Conservation (phyloP, 2,329 filamentous ascomycete genomes). For the Apiospora arundinis region DNA sequence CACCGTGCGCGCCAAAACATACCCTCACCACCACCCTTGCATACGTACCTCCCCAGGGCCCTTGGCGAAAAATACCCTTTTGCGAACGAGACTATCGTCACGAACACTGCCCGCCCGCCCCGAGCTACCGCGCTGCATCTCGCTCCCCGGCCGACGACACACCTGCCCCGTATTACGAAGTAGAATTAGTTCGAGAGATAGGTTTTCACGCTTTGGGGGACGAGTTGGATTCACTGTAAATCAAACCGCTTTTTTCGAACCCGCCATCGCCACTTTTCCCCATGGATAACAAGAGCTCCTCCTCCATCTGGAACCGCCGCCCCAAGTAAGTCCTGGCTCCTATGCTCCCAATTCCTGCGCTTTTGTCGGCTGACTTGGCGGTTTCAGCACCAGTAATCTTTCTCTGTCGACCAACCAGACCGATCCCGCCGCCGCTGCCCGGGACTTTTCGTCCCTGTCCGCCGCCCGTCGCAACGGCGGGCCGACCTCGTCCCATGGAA, state of each 20-base stretch:
- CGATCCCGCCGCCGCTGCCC: constrained; percentile 54
- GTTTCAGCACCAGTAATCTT: constrained; percentile 81
- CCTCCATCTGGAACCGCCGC: constrained; percentile 75
- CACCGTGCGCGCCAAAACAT: background rate
- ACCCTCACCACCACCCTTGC: background rate
- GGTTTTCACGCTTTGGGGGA: constrained; percentile 7
- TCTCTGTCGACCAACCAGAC: constrained; percentile 74
- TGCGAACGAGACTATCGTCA: constrained; percentile 4
- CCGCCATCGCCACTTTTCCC: constrained; percentile 23
- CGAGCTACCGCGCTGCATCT: background rate
- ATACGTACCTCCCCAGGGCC: background rate
- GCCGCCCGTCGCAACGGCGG: constrained; percentile 61
- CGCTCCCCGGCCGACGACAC: background rate
- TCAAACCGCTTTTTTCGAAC: constrained; percentile 10
- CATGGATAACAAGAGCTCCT: constrained; percentile 60
- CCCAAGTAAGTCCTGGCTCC: constrained; percentile 68
- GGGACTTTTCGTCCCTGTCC: constrained; percentile 54
- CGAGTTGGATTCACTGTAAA: constrained; percentile 11
- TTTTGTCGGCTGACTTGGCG: background rate
- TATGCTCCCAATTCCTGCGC: background rate
- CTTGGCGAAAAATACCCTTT: constrained; percentile 6
- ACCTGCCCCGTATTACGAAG: background rate
- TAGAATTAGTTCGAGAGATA: constrained; percentile 2
- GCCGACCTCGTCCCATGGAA: constrained; percentile 75
- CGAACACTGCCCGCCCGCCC: background rate